Base-by-base conservation (phyloP, 257 asterid genomes). In the Striga asiatica region DNA sequence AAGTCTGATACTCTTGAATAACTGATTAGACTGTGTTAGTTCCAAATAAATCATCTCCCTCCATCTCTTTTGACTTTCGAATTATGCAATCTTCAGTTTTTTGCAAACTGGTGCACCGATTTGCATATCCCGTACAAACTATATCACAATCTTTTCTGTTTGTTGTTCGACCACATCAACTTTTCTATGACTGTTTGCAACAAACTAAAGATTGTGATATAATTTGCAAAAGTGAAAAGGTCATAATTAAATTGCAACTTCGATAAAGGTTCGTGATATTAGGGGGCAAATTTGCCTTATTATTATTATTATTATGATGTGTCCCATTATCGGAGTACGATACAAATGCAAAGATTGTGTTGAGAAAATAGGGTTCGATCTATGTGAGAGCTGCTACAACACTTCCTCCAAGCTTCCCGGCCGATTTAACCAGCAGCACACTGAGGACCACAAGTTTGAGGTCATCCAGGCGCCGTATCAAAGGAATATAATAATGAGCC, bases 401-500 rank as follows among this genome's bases (percentile, higher is more conserved):
- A 69, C 71, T 61, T 70, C 94, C 24, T 70, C 85, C 8, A 71
- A 73, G 73, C 80, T 69, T 56, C 85, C 84, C 0, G 94, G 92
- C 8, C 78, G 92, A 58, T 84, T 84, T 61, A 84, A 84, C 66
- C 92, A 84, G 79, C 88, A 75, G 67, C 94, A 81, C 64, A 84
- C 78, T 47, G 64, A 58, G 48, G 95, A 84, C 1, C 94, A 84
- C 71, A 39, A 67, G 70, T 79, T 84, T 56, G 61, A 20, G 24
- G 54, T 37, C 4, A 17, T 64, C 17, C 56, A 19, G n/a, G 60
- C 78, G 6, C 2, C 2, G 28, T 13, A 10, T 53, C 21, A 43
- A 2, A 42, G 3, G 31, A 55, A 52, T 23, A 1, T 60, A n/a
- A 20, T 51, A 19, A 6, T 35, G 45, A 64, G 60, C 29, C 65